Percentiles rank a stretch among this genome's conserved stretches.
Evolutionary conservation across 345 rosid species (phyloP).

Genomic region (Hirschfeldia incana): DNA sequence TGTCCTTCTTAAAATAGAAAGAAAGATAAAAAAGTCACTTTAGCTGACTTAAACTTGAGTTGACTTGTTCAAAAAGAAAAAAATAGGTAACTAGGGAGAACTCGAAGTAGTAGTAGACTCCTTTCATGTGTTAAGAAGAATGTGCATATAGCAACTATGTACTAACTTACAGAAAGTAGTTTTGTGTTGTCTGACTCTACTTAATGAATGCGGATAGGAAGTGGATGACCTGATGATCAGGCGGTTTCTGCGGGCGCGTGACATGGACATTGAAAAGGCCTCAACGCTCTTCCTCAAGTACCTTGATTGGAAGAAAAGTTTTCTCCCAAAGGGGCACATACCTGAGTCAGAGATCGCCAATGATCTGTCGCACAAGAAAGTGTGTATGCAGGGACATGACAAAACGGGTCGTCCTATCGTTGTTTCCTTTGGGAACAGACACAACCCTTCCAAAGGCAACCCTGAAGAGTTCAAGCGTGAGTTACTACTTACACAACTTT

Average conservation of each 20-base stretch:
- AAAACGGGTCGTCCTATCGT: conserved; percentile 69
- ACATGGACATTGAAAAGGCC: conserved; percentile 84
- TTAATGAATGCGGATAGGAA: conserved; percentile 37
- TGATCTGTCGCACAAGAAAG: conserved; percentile 65
- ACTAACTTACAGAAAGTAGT: neutral
- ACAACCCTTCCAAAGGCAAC: conserved; percentile 61
- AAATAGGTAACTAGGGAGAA: neutral
- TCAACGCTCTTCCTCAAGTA: conserved; percentile 67
- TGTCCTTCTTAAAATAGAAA: neutral
- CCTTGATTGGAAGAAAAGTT: conserved; percentile 63
- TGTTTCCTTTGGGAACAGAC: conserved; percentile 59
- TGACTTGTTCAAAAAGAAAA: neutral
- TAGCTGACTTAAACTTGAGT: conserved; percentile 1
- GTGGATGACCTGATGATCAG: conserved; percentile 76
- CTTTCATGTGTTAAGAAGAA: neutral
- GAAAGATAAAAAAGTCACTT: neutral
- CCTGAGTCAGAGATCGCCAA: conserved; percentile 54
- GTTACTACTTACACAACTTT: neutral
- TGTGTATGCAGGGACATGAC: conserved; percentile 76
- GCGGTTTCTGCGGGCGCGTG: conserved; percentile 86
- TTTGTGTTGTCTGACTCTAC: neutral
- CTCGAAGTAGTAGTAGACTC: neutral
- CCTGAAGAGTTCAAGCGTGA: conserved; percentile 75
- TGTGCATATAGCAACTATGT: neutral
- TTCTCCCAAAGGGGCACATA: conserved; percentile 61